Base-by-base conservation (phyloP, 495 filamentous ascomycete genomes). In the Aspergillus haitiensis region DNA sequence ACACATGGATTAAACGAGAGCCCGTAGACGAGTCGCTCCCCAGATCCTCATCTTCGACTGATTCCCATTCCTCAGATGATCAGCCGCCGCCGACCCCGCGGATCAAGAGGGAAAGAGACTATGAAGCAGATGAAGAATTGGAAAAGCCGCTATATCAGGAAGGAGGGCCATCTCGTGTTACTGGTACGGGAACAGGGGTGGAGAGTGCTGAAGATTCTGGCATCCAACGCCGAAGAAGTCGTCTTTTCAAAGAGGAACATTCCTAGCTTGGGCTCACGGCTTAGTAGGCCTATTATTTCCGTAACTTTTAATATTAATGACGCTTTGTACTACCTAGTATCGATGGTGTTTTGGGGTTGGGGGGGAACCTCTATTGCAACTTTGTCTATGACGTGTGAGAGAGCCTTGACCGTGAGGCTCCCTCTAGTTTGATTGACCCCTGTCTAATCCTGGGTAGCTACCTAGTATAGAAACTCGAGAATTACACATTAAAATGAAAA, bases 191-290 rank as follows among this genome's bases (percentile, higher is more conserved):
- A 18, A 74, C 74, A 48, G 75, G 68, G 10, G 42, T 70, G 36
- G 71, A 76, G 57, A 72, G 64, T 48, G 67, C 71, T 46, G 68
- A 67, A 56, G 66, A 62, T 21, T 64, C 61, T 44, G 72, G 73
- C 10, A 31, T 77, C 1, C 75, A 78, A 51, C 70, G 63, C 66
- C 68, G 75, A 42, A 66, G 73, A 21, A 72, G 73, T 56, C 70
- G 65, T 64, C 46, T 57, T 16, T 56, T 58, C 18, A 59, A 60
- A n/a, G 67, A 70, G 36, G 60, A 70, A 33, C 39, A 66, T 42
- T 61, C 18, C 33, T 60, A 72, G 45, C 31, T 9, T 56, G 27
- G 6, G 15, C 27, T 15, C 44, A 47, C 16, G n/a, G 21, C 21
- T 27, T 18, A 21, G 27, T 6, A 18, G 15, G 15, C 44, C 16